phyloP scores from a whole-genome alignment of 495 filamentous ascomycete species.

The Rhypophila decipiens region DNA sequence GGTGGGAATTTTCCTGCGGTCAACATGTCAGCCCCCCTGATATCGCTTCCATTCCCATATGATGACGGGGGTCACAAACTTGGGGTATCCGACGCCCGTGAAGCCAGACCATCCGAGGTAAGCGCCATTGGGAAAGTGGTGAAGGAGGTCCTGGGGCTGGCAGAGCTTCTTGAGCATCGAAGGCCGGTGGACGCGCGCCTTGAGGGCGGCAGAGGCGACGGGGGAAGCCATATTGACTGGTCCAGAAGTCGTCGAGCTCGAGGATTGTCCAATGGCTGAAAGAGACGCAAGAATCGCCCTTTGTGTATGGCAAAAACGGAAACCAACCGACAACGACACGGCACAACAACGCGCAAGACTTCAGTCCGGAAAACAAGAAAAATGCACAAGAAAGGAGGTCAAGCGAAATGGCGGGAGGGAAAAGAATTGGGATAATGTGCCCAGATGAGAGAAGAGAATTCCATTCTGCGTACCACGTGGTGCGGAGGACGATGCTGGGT shows the following conservation, averaged over 20 bases:
- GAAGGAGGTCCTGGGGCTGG: conserved; percentile 70
- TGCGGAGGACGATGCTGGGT: background rate
- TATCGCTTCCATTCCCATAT: background rate
- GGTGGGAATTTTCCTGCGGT: conserved; percentile 67
- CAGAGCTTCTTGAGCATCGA: conserved; percentile 75
- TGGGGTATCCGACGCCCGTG: conserved; percentile 86
- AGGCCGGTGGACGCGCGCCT: conserved; percentile 66
- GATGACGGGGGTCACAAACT: conserved; percentile 45
- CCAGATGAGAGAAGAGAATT: background rate
- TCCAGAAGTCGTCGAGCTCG: too few relatives aligned
- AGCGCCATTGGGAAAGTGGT: conserved; percentile 72
- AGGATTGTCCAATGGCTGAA: too few relatives aligned
- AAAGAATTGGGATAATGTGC: background rate
- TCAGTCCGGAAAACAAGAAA: background rate
- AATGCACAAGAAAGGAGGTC: background rate
- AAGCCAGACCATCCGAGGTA: conserved; percentile 91
- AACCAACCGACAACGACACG: background rate
- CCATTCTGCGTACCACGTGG: background rate
- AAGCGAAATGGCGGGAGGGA: background rate
- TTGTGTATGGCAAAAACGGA: background rate
- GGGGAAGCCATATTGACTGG: conserved; percentile 28
- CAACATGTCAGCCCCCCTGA: conserved; percentile 9
- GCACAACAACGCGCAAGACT: background rate
- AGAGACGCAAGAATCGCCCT: background rate
- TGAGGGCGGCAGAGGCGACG: conserved; percentile 65